phyloP scores from a whole-genome alignment of 192 early-diverging fungal species.

The Radiomyces spectabilis region DNA sequence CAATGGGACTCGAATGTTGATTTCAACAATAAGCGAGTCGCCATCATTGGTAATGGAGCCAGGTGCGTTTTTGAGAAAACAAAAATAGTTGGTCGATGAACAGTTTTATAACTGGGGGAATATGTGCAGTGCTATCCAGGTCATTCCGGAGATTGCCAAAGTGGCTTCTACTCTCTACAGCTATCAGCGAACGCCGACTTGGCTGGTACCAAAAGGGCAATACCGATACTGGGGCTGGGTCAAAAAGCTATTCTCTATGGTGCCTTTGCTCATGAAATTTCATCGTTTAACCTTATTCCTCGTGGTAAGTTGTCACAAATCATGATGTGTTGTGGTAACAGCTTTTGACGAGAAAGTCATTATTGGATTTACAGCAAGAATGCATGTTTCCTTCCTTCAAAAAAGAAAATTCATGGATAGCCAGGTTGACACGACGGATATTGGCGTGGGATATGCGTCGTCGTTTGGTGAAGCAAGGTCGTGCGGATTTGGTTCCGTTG shows the following conservation, averaged over 20 bases:
- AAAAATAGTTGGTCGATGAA: background rate
- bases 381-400: slow-evolving; percentile 33
- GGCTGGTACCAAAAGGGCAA: slow-evolving; percentile 31
- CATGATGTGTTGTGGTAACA: background rate
- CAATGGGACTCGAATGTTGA: slow-evolving; percentile 42
- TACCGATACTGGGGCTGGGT: slow-evolving; percentile 17
- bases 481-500: slow-evolving; percentile 14
- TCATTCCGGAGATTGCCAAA: slow-evolving; percentile 36
- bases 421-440: slow-evolving; percentile 24
- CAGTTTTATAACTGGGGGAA: background rate
- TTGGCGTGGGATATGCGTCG: slow-evolving; percentile 17
- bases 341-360: background rate
- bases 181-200: slow-evolving; percentile 47
- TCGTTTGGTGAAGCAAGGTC: slow-evolving; percentile 21
- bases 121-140: slow-evolving; percentile 36
- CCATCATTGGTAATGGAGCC: slow-evolving; percentile 42
- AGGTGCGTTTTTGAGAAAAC: slow-evolving; percentile 24
- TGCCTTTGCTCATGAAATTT: slow-evolving; percentile 27
- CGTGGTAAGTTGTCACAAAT: slow-evolving; percentile 10
- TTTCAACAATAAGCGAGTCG: slow-evolving; percentile 37
- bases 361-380: background rate
- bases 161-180: slow-evolving; percentile 31
- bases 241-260: slow-evolving; percentile 31
- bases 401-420: slow-evolving; percentile 24
- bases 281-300: slow-evolving; percentile 5